Base-by-base conservation (phyloP, 768 basidiomycete species). In the Crucibulum laeve region DNA sequence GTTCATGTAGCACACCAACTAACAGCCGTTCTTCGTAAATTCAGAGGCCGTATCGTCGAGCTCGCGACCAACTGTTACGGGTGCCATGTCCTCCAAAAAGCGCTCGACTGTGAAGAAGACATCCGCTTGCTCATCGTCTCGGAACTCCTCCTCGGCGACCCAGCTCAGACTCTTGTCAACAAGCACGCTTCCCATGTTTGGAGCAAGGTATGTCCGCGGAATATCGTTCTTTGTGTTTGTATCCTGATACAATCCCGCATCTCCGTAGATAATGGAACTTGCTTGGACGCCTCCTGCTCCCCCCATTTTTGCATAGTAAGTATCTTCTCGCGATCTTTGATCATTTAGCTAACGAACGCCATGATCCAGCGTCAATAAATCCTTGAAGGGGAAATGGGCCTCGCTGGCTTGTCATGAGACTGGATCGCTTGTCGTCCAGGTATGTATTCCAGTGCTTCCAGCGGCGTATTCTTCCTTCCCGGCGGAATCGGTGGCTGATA, bases 131-230 rank as follows among this genome's bases (percentile, higher is more conserved):
- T 89, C 45, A 89, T 92, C 45, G 90, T 92, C 17, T 86, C 86
- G 2, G 90, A 92, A 59, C 74, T 92, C 32, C 76, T 92, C 34
- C 73, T 84, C 17, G 86, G 87, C 2, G 90, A 92, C 57, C 90
- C 89, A 5, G 87, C 87, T 1, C 78, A 87, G 58, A 92, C 90
- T 4, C 70, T 92, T 22, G 84, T 91, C 5, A 91, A 91, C 62
- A 92, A 92, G 60, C 90, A 92, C 58, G 88, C 89, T 1, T 89
- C 87, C 38, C 90, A 92, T 58, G 90, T 92, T 24, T 92, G 90
- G 89, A 90, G 87, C 65, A 91, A 91, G 74, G 87, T 87, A 49
- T 17, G 59, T 44, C 5, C 4, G 35, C 21, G n/a, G n/a, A 6
- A 36, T 18, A 8, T 36, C 35, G 18, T 23, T 22, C 17, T 23